Percentiles rank a stretch among this genome's conserved stretches.
Conservation (phyloP, 192 early-diverging fungal genomes). For the Helicostylum pulchrum region DNA sequence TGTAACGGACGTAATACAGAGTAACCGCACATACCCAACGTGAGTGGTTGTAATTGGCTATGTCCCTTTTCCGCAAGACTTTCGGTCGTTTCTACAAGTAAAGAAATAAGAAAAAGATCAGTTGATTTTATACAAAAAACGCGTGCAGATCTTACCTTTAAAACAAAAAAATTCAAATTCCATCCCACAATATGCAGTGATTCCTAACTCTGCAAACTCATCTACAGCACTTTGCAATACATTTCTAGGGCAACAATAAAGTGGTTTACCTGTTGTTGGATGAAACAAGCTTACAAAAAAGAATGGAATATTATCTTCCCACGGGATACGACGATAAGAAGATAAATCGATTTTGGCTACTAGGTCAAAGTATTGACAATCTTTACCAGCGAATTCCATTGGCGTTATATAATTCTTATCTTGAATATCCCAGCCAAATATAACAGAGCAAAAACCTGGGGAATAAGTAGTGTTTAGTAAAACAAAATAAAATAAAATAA, state of each 20-base stretch:
- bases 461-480: background rate
- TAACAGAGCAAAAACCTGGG: conserved; percentile 72
- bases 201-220: conserved; percentile 37
- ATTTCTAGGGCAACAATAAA: conserved; percentile 62
- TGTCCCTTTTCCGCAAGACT: conserved; percentile 62
- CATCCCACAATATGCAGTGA: conserved; percentile 48
- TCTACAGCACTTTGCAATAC: conserved; percentile 48
- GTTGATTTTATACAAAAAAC: background rate
- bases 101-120: background rate
- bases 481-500: no score
- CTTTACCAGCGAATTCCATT: conserved; percentile 20
- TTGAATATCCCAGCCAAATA: conserved; percentile 80
- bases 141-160: conserved; percentile 47
- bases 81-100: conserved; percentile 60
- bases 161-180: conserved; percentile 83
- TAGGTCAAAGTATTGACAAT: conserved; percentile 55
- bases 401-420: conserved; percentile 56
- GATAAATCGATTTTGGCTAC: conserved; percentile 62
- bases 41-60: conserved; percentile 52
- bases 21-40: conserved; percentile 84
- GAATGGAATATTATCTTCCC: conserved; percentile 70
- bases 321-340: conserved; percentile 67
- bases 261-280: conserved; percentile 50
- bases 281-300: conserved; percentile 68
- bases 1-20: conserved; percentile 62